phyloP scores from a whole-genome alignment of 768 basidiomycete species.

The Cubamyces lactineus region DNA sequence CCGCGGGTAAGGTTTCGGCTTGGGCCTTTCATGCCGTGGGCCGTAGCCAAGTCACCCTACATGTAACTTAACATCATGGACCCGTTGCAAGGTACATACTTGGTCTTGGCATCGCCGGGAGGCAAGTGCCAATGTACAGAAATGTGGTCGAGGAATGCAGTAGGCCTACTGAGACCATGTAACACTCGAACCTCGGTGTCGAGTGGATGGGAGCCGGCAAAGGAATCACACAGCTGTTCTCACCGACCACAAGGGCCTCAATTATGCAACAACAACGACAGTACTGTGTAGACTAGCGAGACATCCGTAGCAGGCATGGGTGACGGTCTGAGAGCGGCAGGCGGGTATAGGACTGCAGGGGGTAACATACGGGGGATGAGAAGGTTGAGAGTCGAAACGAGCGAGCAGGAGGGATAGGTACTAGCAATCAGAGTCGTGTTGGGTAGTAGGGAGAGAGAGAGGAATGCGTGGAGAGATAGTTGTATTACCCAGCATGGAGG shows the following conservation, averaged over 20 bases:
- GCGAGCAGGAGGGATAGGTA: constrained; percentile 6
- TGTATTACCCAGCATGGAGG: constrained; percentile 15
- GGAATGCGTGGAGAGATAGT: constrained; percentile 16
- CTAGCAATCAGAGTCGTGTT: constrained; percentile 18
- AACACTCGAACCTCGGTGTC: background rate
- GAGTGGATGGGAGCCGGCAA: background rate
- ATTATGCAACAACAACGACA: constrained; percentile 27
- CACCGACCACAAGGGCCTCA: constrained; percentile 14
- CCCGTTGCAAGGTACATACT: too few species aligned
- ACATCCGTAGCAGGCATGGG: constrained; percentile 26
- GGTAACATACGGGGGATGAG: constrained; percentile 24
- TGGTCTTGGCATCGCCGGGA: too few species aligned
- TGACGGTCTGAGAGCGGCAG: constrained; percentile 13
- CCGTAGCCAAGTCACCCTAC: too few species aligned
- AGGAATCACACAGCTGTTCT: background rate
- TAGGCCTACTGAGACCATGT: too few species aligned
- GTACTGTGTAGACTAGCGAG: constrained; percentile 25
- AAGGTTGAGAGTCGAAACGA: background rate
- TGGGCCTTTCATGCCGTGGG: too few species aligned
- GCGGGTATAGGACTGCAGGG: constrained; percentile 27
- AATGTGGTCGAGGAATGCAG: too few species aligned
- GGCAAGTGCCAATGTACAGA: too few species aligned
- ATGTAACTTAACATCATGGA: too few species aligned
- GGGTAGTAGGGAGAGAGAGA: constrained; percentile 7
- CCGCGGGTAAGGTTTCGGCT: too few species aligned